phyloP scores from a whole-genome alignment of 2,329 filamentous ascomycete species.

The Pseudocercospora cruenta region DNA sequence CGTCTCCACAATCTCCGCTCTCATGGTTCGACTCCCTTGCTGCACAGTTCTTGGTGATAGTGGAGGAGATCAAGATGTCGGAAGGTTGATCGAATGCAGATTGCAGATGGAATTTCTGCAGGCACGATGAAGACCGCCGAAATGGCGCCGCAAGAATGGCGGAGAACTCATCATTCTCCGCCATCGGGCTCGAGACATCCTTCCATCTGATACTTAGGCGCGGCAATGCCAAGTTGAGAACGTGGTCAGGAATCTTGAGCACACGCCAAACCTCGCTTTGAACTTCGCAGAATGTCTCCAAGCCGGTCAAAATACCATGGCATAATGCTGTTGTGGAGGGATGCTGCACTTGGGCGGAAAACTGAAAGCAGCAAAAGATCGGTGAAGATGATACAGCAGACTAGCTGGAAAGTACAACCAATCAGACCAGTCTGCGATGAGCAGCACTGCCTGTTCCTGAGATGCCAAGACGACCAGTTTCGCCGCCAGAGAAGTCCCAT shows the following conservation, averaged over 20 bases:
- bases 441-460: slow-evolving; percentile 4
- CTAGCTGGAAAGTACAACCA: not conserved
- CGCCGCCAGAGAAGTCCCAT: not conserved
- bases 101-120: not conserved
- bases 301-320: not conserved
- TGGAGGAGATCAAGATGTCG: not conserved
- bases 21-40: not conserved
- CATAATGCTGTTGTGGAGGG: not conserved
- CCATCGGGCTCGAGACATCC: not conserved
- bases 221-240: not conserved
- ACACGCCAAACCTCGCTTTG: too few relatives aligned
- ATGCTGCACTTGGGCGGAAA: not conserved
- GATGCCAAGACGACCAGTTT: not conserved
- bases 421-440: not conserved
- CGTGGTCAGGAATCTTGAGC: not conserved
- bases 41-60: not conserved
- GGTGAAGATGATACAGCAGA: not conserved
- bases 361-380: not conserved
- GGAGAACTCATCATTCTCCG: not conserved
- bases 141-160: not conserved
- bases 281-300: too few relatives aligned
- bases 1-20: not conserved
- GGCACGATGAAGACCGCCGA: not conserved
- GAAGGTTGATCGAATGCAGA: not conserved
- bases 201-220: not conserved